Percentiles rank a stretch among this genome's conserved stretches.
phyloP scores from a whole-genome alignment of 495 filamentous ascomycete species.

The Aspergillus heteromorphus region DNA sequence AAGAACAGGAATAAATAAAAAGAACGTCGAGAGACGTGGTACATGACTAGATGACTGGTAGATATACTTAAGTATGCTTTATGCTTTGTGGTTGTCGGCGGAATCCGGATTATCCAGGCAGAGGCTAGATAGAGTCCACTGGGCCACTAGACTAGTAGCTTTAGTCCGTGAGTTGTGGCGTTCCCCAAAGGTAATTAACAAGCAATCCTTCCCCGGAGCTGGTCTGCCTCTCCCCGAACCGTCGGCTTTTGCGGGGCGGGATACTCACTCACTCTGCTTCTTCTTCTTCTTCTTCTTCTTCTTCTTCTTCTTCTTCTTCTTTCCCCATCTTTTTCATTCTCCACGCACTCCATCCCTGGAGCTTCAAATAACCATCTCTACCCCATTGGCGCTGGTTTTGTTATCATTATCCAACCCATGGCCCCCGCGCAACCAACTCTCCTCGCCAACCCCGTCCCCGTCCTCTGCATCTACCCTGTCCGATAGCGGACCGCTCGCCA shows the following conservation, averaged over 20 bases:
- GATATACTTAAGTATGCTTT: not conserved
- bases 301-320: conserved; percentile 3
- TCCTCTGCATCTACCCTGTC: too few species aligned
- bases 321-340: not conserved
- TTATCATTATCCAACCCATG: too few species aligned
- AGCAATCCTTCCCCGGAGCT: conserved; percentile 19
- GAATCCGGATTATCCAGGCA: not conserved
- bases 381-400: too few species aligned
- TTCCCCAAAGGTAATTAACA: not conserved
- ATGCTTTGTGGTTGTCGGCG: not conserved
- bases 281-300: conserved; percentile 10
- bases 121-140: too few species aligned
- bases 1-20: not conserved
- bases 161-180: not conserved
- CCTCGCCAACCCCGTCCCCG: not conserved
- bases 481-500: conserved; percentile 16
- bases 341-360: not conserved
- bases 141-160: too few species aligned
- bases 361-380: not conserved
- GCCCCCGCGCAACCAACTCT: conserved; percentile 5
- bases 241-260: conserved; percentile 26
- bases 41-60: not conserved
- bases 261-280: not conserved
- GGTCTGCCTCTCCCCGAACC: conserved; percentile 27
- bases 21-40: not conserved